A percentile compares a stretch with the other conserved stretches of the same genome.
phyloP scores from a whole-genome alignment of 257 asterid genomes.

The Penstemon eatonii region DNA sequence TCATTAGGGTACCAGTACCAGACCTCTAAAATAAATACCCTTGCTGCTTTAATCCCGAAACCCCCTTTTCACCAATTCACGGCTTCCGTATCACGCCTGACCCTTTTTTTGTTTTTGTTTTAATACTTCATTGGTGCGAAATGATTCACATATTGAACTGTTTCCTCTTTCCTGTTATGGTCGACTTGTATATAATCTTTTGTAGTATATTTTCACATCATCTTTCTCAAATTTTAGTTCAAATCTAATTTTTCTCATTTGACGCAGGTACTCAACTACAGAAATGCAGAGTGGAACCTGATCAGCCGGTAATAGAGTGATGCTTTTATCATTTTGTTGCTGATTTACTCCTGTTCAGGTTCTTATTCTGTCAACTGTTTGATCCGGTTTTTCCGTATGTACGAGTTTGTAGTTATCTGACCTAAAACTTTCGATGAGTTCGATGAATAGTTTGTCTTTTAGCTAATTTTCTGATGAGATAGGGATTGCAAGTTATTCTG shows the following conservation, averaged over 20 bases:
- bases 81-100: no score
- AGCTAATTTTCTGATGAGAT: background rate
- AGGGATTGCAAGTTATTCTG: background rate
- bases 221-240: background rate
- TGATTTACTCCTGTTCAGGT: background rate
- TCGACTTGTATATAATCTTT: background rate
- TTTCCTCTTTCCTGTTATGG: background rate
- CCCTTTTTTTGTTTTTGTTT: no score
- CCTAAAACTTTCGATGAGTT: slow-evolving; percentile 4
- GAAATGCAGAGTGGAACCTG: background rate
- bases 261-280: slow-evolving; percentile 22
- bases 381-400: background rate
- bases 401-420: slow-evolving; percentile 2
- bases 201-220: background rate
- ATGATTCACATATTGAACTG: background rate
- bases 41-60: background rate
- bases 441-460: background rate
- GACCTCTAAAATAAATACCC: background rate
- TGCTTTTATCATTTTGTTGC: slow-evolving; percentile 13
- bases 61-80: background rate
- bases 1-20: background rate
- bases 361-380: background rate
- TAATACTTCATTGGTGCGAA: background rate
- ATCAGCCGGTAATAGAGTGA: slow-evolving; percentile 1
- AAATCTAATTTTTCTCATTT: slow-evolving; percentile 22